These are phyloP conservation scores for Gnaphalium uliginosum DNA, from an alignment of 129 eudicot species.

Conservation along the genomic window DNA sequence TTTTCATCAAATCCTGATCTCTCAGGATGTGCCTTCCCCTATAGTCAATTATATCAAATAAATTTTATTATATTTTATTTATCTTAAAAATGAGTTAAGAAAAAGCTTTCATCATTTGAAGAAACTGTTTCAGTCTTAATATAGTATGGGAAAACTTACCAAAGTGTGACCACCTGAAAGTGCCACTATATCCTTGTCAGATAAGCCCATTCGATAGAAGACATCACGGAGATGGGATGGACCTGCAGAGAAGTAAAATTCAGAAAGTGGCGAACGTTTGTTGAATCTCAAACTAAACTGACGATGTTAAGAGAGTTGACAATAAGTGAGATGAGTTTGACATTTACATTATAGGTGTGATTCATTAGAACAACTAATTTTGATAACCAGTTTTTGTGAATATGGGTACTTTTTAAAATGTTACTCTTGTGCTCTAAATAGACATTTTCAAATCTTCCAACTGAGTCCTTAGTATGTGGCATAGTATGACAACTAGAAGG, in stretches of 20 bases:
- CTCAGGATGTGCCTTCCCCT: slow-evolving; percentile 92
- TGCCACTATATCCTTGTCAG: slow-evolving; percentile 92
- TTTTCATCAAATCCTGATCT: slow-evolving; percentile 94
- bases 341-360: background rate
- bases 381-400: background rate
- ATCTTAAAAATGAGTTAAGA: background rate
- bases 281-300: background rate
- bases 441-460: background rate
- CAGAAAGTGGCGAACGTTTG: background rate
- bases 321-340: background rate
- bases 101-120: background rate
- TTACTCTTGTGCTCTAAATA: background rate
- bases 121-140: background rate
- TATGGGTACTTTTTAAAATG: background rate
- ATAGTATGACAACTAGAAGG: background rate
- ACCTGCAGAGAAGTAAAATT: slow-evolving; percentile 42
- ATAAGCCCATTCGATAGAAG: slow-evolving; percentile 87
- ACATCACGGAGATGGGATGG: slow-evolving; percentile 79
- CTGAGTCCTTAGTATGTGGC: background rate
- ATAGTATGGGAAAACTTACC: slow-evolving; percentile 38
- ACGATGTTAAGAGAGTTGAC: background rate
- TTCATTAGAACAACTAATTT: background rate
- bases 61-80: background rate
- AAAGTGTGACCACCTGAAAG: slow-evolving; percentile 95
- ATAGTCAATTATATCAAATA: slow-evolving; percentile 20